A percentile compares a stretch with the other conserved stretches of the same genome.
phyloP scores from a whole-genome alignment of 345 rosid genomes.

The Corchorus capsularis region DNA sequence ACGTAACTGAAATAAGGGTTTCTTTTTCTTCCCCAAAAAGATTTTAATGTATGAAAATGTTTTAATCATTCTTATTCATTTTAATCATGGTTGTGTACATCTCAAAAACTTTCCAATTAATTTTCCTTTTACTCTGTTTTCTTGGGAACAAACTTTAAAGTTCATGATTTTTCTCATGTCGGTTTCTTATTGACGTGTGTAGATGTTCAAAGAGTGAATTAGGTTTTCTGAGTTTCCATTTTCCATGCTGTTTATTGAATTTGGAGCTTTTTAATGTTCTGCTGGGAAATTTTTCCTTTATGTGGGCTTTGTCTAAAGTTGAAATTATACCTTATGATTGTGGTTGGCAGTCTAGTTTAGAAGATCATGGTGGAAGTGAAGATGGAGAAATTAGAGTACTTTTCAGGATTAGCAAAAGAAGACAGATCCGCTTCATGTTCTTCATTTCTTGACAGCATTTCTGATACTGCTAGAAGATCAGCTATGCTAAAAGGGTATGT shows the following conservation, averaged over 20 bases:
- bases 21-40: background rate
- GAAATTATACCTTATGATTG: background rate
- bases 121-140: conserved; percentile 1
- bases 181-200: background rate
- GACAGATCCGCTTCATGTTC: too few relatives aligned
- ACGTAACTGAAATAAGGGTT: background rate
- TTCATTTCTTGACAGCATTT: too few relatives aligned
- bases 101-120: background rate
- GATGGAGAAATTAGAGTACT: background rate
- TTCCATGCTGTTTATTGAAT: background rate
- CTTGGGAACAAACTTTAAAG: background rate
- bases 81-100: background rate
- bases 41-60: background rate
- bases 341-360: background rate
- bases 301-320: background rate
- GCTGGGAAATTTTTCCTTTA: background rate
- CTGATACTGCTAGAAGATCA: too few relatives aligned
- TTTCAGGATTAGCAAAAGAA: background rate
- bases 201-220: background rate
- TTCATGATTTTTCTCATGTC: background rate
- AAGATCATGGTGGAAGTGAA: conserved; percentile 4
- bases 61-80: background rate
- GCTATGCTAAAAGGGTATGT: too few relatives aligned
- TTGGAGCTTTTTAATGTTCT: background rate
- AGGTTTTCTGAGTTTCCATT: background rate